Evolutionary conservation across 2,329 filamentous ascomycete species (phyloP).

Genomic region (Neofusicoccum parvum): DNA sequence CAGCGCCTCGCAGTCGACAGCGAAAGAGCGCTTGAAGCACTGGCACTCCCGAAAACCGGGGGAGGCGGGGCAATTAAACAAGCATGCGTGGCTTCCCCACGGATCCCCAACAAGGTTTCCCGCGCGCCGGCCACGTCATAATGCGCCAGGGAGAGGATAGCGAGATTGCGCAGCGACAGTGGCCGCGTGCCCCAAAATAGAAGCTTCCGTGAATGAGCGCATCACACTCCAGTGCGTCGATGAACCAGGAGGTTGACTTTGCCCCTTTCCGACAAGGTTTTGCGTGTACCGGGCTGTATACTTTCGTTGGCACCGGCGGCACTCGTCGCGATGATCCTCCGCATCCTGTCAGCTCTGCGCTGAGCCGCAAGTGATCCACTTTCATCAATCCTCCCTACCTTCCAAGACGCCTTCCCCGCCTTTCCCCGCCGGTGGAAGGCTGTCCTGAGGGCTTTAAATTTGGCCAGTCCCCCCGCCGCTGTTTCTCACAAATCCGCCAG

Average conservation of each 20-base stretch:
- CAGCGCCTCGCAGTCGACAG: no score
- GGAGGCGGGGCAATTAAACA: no score
- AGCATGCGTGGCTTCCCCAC: background rate
- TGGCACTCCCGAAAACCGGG: no score
- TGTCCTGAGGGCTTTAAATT: background rate
- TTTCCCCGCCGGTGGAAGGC: background rate
- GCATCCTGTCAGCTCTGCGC: background rate
- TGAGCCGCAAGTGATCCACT: conserved; percentile 6
- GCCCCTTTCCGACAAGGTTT: background rate
- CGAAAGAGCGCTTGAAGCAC: no score
- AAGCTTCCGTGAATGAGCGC: background rate
- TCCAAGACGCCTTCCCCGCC: background rate
- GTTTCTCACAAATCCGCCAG: no score
- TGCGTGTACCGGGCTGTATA: background rate
- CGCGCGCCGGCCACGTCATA: background rate
- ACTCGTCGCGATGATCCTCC: background rate
- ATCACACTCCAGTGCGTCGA: background rate
- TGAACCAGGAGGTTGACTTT: background rate
- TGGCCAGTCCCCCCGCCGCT: no score
- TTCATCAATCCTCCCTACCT: background rate
- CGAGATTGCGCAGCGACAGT: background rate
- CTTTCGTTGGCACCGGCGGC: background rate
- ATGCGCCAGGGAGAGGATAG: background rate
- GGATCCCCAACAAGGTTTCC: background rate
- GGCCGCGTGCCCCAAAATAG: background rate